These are phyloP conservation scores for Pterocarpus santalinus DNA, from an alignment of 306 rosid genomes.

Conservation along the genomic window DNA sequence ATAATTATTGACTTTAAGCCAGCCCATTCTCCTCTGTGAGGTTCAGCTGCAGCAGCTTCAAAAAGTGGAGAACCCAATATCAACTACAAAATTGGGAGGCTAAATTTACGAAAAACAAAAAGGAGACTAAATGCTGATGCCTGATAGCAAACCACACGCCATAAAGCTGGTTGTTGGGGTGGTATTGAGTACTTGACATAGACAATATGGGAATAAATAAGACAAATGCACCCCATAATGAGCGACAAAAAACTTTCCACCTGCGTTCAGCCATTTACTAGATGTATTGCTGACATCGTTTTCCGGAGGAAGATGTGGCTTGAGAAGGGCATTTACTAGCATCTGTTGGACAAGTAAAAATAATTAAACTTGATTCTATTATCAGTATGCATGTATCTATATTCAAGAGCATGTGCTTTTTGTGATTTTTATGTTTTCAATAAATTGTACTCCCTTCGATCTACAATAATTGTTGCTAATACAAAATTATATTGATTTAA, in stretches of 20 bases:
- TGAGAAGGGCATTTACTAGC: conserved; percentile 54
- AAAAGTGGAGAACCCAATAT: conserved; percentile 66
- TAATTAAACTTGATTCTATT: no score
- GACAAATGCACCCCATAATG: conserved; percentile 86
- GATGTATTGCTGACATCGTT: conserved; percentile 53
- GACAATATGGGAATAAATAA: conserved; percentile 75
- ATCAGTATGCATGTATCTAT: no score
- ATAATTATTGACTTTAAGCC: conserved; percentile 86
- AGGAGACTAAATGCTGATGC: conserved; percentile 51
- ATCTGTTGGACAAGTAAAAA: no score
- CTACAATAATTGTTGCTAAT: no score
- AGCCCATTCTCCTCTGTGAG: conserved; percentile 68
- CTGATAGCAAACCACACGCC: conserved; percentile 66
- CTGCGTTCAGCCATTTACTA: conserved; percentile 86
- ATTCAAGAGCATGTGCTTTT: no score
- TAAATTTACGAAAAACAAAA: no score
- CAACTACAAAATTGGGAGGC: conserved; percentile 53
- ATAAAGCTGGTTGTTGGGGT: conserved; percentile 60
- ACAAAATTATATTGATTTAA: no score
- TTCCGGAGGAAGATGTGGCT: conserved; percentile 51
- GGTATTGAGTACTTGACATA: conserved; percentile 67
- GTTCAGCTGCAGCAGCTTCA: conserved; percentile 51
- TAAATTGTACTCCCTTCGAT: no score
- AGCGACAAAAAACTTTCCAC: conserved; percentile 72
- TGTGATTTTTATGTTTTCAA: no score